Percentiles rank a stretch among this genome's conserved stretches.
These are phyloP conservation scores for Leishmania gerbilli DNA, from an alignment of 208 protist genomes.

Conservation along the genomic window DNA sequence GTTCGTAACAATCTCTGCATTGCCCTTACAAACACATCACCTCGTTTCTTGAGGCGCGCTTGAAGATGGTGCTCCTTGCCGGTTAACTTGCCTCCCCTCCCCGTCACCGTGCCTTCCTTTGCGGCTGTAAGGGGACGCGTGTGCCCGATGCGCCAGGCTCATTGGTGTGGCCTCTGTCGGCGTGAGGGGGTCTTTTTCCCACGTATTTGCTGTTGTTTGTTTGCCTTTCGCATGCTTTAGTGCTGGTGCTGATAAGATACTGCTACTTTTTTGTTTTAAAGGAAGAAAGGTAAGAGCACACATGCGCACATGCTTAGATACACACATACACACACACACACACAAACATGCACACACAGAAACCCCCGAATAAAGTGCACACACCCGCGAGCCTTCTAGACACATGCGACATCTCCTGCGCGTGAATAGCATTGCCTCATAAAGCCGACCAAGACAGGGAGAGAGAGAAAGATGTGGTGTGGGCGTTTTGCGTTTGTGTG, in stretches of 20 bases:
- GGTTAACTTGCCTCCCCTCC: not conserved
- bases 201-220: not conserved
- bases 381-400: not conserved
- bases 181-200: no score
- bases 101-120: not conserved
- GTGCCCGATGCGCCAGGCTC: not conserved
- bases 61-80: not conserved
- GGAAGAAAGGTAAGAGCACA: not conserved
- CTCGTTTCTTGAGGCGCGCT: not conserved
- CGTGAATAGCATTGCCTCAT: not conserved
- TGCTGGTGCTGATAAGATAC: not conserved
- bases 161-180: not conserved
- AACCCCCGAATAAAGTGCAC: not conserved
- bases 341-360: not conserved
- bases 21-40: not conserved
- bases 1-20: not conserved
- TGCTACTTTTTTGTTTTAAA: conserved; percentile 9
- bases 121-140: not conserved
- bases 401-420: not conserved
- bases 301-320: not conserved
- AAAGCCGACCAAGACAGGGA: not conserved
- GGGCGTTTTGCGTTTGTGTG: not conserved
- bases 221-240: not conserved
- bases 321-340: not conserved
- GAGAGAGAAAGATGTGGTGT: not conserved